Evolutionary conservation across 768 basidiomycete species (phyloP).

Genomic region (Leccinum olivaceopallidum): DNA sequence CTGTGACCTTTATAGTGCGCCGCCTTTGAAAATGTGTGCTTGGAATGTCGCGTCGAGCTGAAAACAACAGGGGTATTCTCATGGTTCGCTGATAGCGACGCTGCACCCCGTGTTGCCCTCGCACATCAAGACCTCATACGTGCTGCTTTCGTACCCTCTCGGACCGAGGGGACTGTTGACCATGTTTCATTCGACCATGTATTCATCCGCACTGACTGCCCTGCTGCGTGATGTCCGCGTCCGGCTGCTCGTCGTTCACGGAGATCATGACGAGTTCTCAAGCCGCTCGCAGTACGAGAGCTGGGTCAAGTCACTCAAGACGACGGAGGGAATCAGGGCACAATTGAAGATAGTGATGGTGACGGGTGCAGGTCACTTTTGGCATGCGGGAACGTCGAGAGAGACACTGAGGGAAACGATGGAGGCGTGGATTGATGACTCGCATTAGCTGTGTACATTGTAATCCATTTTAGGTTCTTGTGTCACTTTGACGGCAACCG

Average conservation of each 20-base stretch:
- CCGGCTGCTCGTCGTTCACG: constrained; percentile 64
- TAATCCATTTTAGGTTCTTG: constrained; percentile 3
- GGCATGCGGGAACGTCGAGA: constrained; percentile 43
- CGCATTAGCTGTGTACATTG: too few relatives aligned
- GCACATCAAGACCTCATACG: constrained; percentile 57
- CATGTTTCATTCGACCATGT: constrained; percentile 58
- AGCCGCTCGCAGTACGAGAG: constrained; percentile 48
- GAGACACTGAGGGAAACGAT: constrained; percentile 21
- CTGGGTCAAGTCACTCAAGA: constrained; percentile 50
- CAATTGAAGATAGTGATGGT: constrained; percentile 40
- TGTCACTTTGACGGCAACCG: constrained; percentile 23
- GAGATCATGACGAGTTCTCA: constrained; percentile 75
- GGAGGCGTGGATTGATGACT: constrained; percentile 18
- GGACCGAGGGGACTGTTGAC: constrained; percentile 68
- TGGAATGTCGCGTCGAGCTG: constrained; percentile 7
- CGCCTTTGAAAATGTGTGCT: constrained; percentile 1
- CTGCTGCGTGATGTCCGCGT: constrained; percentile 48
- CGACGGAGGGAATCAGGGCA: constrained; percentile 23
- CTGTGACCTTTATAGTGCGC: constrained; percentile 63
- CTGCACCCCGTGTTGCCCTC: constrained; percentile 55
- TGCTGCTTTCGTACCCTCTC: constrained; percentile 77
- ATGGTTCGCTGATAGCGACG: constrained; percentile 75
- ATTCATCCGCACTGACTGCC: constrained; percentile 49
- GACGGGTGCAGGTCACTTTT: constrained; percentile 63
- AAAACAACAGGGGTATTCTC: constrained; percentile 71